phyloP scores from a whole-genome alignment of 139 green algal genomes.

The Chlamydomonas eustigma region DNA sequence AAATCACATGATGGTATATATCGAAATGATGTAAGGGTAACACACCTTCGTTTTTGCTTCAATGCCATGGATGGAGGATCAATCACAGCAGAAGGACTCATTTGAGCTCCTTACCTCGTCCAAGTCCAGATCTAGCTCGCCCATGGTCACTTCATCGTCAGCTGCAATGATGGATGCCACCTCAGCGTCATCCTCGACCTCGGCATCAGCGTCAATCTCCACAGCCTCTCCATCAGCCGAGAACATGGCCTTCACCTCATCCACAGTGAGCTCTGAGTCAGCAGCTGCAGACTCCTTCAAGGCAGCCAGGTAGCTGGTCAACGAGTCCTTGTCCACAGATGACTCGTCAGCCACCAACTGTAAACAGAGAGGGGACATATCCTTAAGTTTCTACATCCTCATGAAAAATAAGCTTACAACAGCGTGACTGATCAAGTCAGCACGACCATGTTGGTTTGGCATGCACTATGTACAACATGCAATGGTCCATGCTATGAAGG shows the following conservation, averaged over 20 bases:
- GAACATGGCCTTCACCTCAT: constrained; percentile 24
- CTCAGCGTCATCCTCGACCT: constrained; percentile 4
- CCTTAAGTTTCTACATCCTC: too few relatives aligned
- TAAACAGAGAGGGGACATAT: neutral
- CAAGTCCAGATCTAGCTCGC: neutral
- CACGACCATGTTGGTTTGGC: too few relatives aligned
- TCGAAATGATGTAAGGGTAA: too few relatives aligned
- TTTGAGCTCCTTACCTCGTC: neutral
- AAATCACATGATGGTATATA: too few relatives aligned
- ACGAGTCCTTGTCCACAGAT: neutral
- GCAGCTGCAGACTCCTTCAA: neutral
- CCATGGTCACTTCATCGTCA: neutral
- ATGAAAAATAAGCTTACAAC: too few relatives aligned
- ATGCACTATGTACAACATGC: too few relatives aligned
- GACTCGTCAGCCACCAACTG: neutral
- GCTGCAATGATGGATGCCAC: neutral
- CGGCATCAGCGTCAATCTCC: constrained; percentile 18
- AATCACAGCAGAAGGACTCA: too few relatives aligned
- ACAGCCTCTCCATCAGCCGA: constrained; percentile 8
- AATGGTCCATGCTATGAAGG: too few relatives aligned
- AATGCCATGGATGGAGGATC: too few relatives aligned
- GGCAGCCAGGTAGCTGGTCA: neutral
- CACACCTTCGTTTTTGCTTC: too few relatives aligned
- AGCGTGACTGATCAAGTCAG: too few relatives aligned
- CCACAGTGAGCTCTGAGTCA: neutral